Conservation (phyloP, 495 filamentous ascomycete species). For the Aspergillus sparsus region DNA sequence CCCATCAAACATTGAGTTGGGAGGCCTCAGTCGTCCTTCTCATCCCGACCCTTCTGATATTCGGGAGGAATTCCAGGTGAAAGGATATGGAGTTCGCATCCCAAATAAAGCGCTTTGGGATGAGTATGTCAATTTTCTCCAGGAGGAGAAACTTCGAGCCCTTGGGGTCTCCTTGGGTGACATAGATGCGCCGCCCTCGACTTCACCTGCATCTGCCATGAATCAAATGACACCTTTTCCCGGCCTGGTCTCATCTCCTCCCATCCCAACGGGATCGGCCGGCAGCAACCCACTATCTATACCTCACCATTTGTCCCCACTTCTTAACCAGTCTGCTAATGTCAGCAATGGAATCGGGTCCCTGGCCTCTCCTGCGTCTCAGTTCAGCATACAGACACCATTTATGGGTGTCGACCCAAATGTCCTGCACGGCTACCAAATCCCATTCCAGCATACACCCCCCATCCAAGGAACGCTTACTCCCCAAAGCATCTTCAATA, state of each 20-base stretch:
- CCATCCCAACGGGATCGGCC: conserved; percentile 51
- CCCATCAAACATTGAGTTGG: conserved; percentile 32
- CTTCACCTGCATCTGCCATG: conserved; percentile 73
- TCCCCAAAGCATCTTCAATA: conserved; percentile 46
- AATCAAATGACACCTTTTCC: conserved; percentile 59
- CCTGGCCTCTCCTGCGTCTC: conserved; percentile 57
- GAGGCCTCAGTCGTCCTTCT: conserved; percentile 65
- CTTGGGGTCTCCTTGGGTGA: conserved; percentile 80
- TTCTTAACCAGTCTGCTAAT: conserved; percentile 53
- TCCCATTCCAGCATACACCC: conserved; percentile 50
- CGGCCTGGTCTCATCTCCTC: conserved; percentile 58
- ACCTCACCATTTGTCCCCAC: conserved; percentile 46
- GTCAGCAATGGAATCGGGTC: conserved; percentile 61
- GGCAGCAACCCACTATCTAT: conserved; percentile 42
- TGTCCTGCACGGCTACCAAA: conserved; percentile 38
- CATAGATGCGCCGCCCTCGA: conserved; percentile 64
- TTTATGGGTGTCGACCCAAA: conserved; percentile 47
- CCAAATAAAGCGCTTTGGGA: conserved; percentile 81
- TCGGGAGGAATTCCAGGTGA: conserved; percentile 50
- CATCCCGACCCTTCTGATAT: conserved; percentile 71
- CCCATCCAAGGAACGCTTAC: conserved; percentile 47
- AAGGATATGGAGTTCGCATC: conserved; percentile 64
- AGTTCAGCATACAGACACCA: conserved; percentile 46
- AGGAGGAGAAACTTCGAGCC: conserved; percentile 87
- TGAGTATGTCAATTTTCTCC: conserved; percentile 73